phyloP scores from a whole-genome alignment of 2,329 filamentous ascomycete genomes.

The Paracoccidioides lutzii region DNA sequence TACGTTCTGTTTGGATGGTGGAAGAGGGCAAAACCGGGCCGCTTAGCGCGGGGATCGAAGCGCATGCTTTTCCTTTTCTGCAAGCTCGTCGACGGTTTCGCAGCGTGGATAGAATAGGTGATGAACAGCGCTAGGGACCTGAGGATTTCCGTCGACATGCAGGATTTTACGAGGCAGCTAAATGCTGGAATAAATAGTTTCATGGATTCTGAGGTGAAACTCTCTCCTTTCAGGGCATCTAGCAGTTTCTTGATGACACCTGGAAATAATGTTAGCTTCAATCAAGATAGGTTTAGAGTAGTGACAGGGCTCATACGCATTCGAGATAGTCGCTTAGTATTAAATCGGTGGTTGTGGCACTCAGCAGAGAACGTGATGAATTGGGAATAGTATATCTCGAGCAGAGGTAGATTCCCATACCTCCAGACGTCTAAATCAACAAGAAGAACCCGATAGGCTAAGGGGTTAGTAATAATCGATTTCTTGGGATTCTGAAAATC shows the following conservation, averaged over 20 bases:
- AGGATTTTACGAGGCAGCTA: conserved; percentile 64
- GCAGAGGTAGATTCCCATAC: conserved; percentile 59
- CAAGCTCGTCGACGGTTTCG: conserved; percentile 25
- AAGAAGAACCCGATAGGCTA: conserved; percentile 82
- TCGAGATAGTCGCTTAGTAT: conserved; percentile 68
- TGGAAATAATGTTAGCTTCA: conserved; percentile 27
- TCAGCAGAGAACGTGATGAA: conserved; percentile 78
- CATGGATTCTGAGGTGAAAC: conserved; percentile 57
- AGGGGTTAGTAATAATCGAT: conserved; percentile 87
- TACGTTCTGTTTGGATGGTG: conserved; percentile 22
- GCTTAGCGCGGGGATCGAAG: conserved; percentile 20
- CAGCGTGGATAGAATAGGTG: conserved; percentile 74
- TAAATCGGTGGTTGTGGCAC: conserved; percentile 87
- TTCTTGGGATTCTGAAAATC: conserved; percentile 65
- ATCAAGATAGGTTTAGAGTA: background rate
- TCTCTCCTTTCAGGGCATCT: conserved; percentile 79
- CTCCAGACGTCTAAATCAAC: conserved; percentile 93
- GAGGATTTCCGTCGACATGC: conserved; percentile 71
- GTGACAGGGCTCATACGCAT: conserved; percentile 55
- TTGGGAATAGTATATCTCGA: conserved; percentile 85
- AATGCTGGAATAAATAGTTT: conserved; percentile 68
- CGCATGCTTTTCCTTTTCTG: conserved; percentile 35
- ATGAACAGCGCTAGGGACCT: conserved; percentile 82
- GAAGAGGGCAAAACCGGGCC: conserved; percentile 28
- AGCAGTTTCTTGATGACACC: conserved; percentile 82